A percentile compares a stretch with the other conserved stretches of the same genome.
Conservation (phyloP, 73 alveolate species). For the Stentor coeruleus region DNA sequence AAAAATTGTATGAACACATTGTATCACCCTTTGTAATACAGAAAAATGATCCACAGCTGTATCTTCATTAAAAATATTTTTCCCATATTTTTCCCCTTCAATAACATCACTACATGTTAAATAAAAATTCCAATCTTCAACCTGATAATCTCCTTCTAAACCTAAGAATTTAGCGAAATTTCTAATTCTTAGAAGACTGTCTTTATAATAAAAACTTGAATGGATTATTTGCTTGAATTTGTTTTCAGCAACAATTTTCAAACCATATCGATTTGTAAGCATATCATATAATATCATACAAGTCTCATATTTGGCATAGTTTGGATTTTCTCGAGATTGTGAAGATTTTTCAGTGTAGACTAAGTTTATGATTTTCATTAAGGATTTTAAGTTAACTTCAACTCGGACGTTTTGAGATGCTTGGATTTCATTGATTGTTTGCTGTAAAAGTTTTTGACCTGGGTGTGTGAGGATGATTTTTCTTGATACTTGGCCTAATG, state of each 20-base stretch:
- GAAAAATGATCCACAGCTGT: neutral
- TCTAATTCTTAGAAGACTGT: neutral
- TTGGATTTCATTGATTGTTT: neutral
- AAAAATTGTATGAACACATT: neutral
- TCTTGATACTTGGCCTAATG: neutral
- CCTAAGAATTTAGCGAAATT: neutral
- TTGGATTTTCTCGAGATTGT: neutral
- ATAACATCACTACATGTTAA: neutral
- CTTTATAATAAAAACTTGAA: neutral
- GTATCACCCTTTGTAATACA: neutral
- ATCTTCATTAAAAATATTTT: neutral
- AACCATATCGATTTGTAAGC: neutral
- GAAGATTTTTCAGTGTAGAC: neutral
- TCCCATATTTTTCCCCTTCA: neutral
- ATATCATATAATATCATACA: neutral
- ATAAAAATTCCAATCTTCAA: slow-evolving; percentile 25
- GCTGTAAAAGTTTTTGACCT: neutral
- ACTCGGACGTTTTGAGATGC: too few relatives aligned
- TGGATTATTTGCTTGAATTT: neutral
- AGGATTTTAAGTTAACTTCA: neutral
- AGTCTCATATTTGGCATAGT: neutral
- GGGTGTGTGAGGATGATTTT: neutral
- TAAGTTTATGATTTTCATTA: neutral
- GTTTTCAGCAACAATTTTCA: neutral
- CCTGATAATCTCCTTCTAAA: neutral